Evolutionary conservation across 2,329 filamentous ascomycete genomes (phyloP), one percentile per base, ranked within the genome.

Genomic region (Helminthosporium solani): DNA sequence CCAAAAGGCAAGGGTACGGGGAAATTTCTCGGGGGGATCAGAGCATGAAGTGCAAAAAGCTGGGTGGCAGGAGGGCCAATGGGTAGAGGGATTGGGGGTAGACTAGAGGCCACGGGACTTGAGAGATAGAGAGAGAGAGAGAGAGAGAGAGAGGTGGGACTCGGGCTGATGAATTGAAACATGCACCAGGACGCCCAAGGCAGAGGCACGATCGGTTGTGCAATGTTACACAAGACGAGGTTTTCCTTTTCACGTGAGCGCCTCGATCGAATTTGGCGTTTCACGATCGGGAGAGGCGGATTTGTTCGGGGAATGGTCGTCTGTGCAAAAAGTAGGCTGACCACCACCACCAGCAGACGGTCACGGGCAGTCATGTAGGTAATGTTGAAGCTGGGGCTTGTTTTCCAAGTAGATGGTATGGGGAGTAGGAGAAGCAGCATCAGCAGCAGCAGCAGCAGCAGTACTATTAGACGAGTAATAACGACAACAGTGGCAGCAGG

Each of bases 1-100:
- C 44, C 42, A 33, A 71, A 68, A 53, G 71, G 67, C 58, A 72
- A 71, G 63, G 68, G 66, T 50, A 52, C 60, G 53, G 70, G 67
- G 55, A 60, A 67, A 40, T 49, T 67, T 55, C 54, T 63, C 56
- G 66, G 67, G 52, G 60, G 63, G 40, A 62, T 56, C 58, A 70
- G 70, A 68, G 65, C 61, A 68, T 71, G 68, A 71, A 63, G 63
- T 68, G 66, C 67, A 70, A 61, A 70, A 61, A 55, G 4, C 14
- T 31, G 28, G 3, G 7, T n/a, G 62, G 27, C 58, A 61, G 57
- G 52, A 61, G 54, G 48, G 60, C 63, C 64, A 62, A 60, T 62
- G 53, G 61, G 55, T 59, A 31, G 25, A 12, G 14, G 28, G 28
- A 12, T 31, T 14, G 8, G 28, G 12, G 28, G 28, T n/a, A 6